Evolutionary conservation across 2,329 filamentous ascomycete species (phyloP).

Genomic region (Apiospora hydei): DNA sequence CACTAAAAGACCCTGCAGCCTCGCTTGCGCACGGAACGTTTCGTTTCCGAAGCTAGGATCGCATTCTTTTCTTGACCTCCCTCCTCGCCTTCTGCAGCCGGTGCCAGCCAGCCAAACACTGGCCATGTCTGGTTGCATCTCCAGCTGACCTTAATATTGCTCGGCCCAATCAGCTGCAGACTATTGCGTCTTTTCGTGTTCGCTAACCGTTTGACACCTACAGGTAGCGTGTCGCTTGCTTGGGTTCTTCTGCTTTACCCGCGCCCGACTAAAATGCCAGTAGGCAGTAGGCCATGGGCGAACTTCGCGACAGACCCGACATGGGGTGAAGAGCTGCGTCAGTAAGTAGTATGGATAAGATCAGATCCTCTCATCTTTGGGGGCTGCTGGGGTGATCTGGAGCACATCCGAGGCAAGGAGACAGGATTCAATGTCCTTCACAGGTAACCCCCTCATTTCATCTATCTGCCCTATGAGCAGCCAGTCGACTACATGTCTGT

Average conservation of each 20-base stretch:
- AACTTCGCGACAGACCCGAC: neutral
- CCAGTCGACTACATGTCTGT: neutral
- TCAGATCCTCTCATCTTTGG: conserved; percentile 9
- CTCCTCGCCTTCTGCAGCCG: neutral
- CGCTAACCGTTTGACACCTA: neutral
- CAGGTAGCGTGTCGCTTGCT: conserved; percentile 1
- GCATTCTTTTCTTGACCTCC: conserved; percentile 8
- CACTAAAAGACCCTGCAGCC: conserved; percentile 12
- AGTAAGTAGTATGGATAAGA: neutral
- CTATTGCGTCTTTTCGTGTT: neutral
- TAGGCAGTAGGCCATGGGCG: neutral
- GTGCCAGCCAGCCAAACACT: neutral
- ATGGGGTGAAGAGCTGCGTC: neutral
- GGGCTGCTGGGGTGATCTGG: neutral
- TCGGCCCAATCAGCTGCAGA: neutral
- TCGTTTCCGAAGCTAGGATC: conserved; percentile 19
- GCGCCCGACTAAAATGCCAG: neutral
- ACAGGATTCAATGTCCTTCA: neutral
- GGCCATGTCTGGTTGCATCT: neutral
- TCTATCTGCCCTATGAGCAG: neutral
- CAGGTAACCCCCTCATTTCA: neutral
- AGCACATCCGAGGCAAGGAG: conserved; percentile 13
- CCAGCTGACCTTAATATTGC: neutral
- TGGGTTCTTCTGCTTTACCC: neutral
- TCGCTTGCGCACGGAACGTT: conserved; percentile 24